Percentiles rank a stretch among this genome's conserved stretches.
These are phyloP conservation scores for Vicia villosa DNA, from an alignment of 306 rosid species.

Conservation along the genomic window DNA sequence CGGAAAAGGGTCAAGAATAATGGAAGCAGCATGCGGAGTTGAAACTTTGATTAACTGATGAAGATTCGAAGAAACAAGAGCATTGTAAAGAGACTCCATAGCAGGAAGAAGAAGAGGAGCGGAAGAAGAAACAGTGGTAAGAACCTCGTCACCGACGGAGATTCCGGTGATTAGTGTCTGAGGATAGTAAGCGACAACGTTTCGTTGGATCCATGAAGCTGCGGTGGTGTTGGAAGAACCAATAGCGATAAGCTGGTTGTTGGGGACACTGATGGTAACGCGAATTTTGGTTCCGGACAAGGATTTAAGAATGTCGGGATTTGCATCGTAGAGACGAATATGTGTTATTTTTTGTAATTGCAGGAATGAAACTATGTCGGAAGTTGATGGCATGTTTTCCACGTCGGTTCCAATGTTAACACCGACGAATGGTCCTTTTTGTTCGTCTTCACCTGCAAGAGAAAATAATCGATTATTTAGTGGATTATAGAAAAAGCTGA, in stretches of 20 bases:
- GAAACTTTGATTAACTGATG: constrained; percentile 69
- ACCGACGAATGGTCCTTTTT: constrained; percentile 64
- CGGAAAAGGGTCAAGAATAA: constrained; percentile 89
- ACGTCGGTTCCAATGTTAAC: constrained; percentile 87
- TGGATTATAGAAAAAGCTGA: neutral
- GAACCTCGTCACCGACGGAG: constrained; percentile 92
- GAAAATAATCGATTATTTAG: neutral
- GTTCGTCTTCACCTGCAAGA: constrained; percentile 46
- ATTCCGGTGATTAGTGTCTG: constrained; percentile 68
- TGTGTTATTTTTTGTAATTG: constrained; percentile 70
- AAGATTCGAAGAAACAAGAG: constrained; percentile 79
- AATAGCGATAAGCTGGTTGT: constrained; percentile 84
- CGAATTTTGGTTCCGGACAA: constrained; percentile 66
- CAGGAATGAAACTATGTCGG: constrained; percentile 64
- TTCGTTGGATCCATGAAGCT: constrained; percentile 78
- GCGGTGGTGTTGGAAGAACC: constrained; percentile 94
- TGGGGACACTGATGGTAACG: constrained; percentile 77
- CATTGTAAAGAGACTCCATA: constrained; percentile 69
- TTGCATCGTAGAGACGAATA: constrained; percentile 79
- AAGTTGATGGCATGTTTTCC: constrained; percentile 52
- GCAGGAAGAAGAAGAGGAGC: constrained; percentile 79
- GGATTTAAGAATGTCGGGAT: constrained; percentile 70
- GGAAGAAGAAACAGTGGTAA: constrained; percentile 70
- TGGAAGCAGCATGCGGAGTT: constrained; percentile 79
- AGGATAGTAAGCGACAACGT: constrained; percentile 78